Evolutionary conservation across 2,329 filamentous ascomycete species (phyloP).

Genomic region (Colletotrichum sp.): DNA sequence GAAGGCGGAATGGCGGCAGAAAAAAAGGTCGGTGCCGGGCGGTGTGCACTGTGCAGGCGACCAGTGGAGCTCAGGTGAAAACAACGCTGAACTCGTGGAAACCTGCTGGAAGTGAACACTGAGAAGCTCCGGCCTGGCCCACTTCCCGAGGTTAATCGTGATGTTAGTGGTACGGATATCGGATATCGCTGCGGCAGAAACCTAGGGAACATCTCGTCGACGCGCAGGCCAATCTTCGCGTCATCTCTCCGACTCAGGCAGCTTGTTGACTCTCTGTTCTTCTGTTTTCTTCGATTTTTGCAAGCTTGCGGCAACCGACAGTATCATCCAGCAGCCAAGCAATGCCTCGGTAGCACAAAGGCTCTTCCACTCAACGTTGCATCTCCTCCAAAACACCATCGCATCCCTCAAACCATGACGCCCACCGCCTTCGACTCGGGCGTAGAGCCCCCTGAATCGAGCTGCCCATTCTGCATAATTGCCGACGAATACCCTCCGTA

Average conservation of each 20-base stretch:
- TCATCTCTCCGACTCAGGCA: neutral
- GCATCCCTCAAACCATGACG: neutral
- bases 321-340: neutral
- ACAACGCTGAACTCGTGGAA: neutral
- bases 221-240: neutral
- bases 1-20: constrained; percentile 8
- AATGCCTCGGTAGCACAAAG: neutral
- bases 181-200: neutral
- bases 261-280: neutral
- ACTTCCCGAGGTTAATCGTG: constrained; percentile 21
- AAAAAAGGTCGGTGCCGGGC: neutral
- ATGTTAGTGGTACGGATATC: neutral
- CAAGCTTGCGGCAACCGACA: neutral
- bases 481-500: constrained; percentile 53
- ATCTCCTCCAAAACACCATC: neutral
- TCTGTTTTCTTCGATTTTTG: neutral
- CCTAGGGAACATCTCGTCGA: neutral
- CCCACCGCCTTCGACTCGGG: constrained; percentile 18
- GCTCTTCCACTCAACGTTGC: neutral
- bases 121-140: neutral
- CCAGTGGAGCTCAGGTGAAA: neutral
- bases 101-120: neutral
- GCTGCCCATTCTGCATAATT: constrained; percentile 70
- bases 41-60: neutral
- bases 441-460: constrained; percentile 29